Conservation (phyloP, 164 flowering plant species). For the Vitis cinerea region DNA sequence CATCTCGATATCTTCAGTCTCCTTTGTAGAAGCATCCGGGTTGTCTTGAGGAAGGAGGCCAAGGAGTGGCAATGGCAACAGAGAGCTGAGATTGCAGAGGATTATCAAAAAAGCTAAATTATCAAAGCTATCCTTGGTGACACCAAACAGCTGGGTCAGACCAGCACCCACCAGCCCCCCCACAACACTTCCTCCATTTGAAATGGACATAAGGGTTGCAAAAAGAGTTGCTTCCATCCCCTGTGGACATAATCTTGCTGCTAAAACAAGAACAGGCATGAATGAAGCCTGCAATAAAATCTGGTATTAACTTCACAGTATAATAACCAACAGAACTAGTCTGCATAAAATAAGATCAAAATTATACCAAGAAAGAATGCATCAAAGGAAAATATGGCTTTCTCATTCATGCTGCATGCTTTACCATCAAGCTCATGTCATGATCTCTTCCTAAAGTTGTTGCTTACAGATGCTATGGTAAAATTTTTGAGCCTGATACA, state of each 20-base stretch:
- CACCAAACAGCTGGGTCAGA: slow-evolving; percentile 78
- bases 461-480: too few species aligned
- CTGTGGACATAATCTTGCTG: slow-evolving; percentile 86
- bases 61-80: slow-evolving; percentile 90
- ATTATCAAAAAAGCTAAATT: slow-evolving; percentile 69
- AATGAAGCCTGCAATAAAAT: slow-evolving; percentile 72
- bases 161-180: slow-evolving; percentile 95
- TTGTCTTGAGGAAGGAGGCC: slow-evolving; percentile 74
- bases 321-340: neutral
- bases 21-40: slow-evolving; percentile 35
- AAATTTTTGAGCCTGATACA: too few species aligned
- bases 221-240: slow-evolving; percentile 99
- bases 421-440: too few species aligned
- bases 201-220: slow-evolving; percentile 97
- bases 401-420: too few species aligned
- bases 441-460: too few species aligned
- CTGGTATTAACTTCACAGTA: neutral
- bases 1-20: slow-evolving; percentile 53
- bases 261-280: slow-evolving; percentile 96
- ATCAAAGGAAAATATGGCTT: too few species aligned
- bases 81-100: slow-evolving; percentile 89
- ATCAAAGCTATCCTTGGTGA: slow-evolving; percentile 78
- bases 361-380: neutral
- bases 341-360: neutral
- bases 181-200: slow-evolving; percentile 85